Percentiles rank a stretch among this genome's conserved stretches.
Conservation (phyloP, 768 basidiomycete genomes). For the Chalciporus piperatus region DNA sequence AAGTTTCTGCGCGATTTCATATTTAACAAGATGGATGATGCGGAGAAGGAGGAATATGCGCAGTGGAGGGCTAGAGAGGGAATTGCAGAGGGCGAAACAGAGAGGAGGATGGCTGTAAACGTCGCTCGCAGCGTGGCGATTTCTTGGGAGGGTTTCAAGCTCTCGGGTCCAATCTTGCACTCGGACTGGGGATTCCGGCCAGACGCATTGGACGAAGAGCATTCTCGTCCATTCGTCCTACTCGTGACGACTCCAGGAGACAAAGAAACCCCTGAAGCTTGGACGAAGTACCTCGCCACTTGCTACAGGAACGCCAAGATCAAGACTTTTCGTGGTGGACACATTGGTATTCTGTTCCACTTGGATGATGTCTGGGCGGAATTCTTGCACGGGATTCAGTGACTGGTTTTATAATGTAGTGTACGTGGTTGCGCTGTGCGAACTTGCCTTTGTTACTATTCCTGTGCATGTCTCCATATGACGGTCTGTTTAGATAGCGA, state of each 20-base stretch:
- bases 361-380: conserved; percentile 46
- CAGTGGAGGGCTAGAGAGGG: conserved; percentile 42
- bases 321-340: conserved; percentile 46
- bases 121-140: conserved; percentile 45
- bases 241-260: conserved; percentile 45
- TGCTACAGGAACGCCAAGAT: conserved; percentile 44
- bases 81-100: conserved; percentile 42
- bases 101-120: conserved; percentile 40
- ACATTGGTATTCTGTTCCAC: conserved; percentile 44
- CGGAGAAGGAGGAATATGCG: conserved; percentile 31
- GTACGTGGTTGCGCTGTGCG: too few relatives aligned
- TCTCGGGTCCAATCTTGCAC: conserved; percentile 40
- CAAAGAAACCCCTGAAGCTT: conserved; percentile 37
- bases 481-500: too few relatives aligned
- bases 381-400: conserved; percentile 19
- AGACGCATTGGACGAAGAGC: conserved; percentile 41
- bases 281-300: conserved; percentile 49
- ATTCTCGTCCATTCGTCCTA: conserved; percentile 44
- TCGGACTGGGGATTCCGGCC: conserved; percentile 52
- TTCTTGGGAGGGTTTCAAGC: conserved; percentile 53
- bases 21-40: conserved; percentile 41
- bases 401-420: not conserved
- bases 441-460: not conserved
- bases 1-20: conserved; percentile 36
- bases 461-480: too few relatives aligned